These are phyloP conservation scores for Mycena crocata DNA, from an alignment of 768 basidiomycete genomes.

Conservation along the genomic window DNA sequence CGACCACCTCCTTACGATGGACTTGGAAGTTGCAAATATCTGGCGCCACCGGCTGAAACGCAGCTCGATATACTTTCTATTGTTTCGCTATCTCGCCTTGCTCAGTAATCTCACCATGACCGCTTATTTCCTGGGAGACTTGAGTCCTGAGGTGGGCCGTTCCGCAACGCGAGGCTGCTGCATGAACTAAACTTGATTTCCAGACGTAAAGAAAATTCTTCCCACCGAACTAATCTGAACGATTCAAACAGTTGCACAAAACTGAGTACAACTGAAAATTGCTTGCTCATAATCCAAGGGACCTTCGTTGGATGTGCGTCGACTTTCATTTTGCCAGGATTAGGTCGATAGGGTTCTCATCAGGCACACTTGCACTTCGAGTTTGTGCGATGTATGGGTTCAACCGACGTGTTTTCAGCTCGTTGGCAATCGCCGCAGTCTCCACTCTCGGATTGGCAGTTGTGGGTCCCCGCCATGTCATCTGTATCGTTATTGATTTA, in stretches of 20 bases:
- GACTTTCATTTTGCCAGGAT: not conserved
- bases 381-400: constrained; percentile 8
- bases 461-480: not conserved
- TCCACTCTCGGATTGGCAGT: not conserved
- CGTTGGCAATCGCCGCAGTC: constrained; percentile 2
- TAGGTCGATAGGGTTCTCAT: not conserved
- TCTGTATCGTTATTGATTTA: not conserved
- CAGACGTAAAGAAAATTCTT: not conserved
- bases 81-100: not conserved
- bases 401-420: constrained; percentile 3
- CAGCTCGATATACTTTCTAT: constrained; percentile 5
- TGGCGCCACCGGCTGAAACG: constrained; percentile 1
- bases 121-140: constrained; percentile 1
- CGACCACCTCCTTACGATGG: constrained; percentile 1
- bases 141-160: not conserved
- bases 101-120: not conserved
- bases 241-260: not conserved
- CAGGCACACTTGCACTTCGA: not conserved
- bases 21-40: not conserved
- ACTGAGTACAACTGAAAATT: not conserved
- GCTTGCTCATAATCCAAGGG: not conserved
- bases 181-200: not conserved
- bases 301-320: not conserved
- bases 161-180: too few relatives aligned
- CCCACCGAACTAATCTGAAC: not conserved